Evolutionary conservation across 306 rosid genomes (phyloP).

Genomic region (Quercus agrifolia): DNA sequence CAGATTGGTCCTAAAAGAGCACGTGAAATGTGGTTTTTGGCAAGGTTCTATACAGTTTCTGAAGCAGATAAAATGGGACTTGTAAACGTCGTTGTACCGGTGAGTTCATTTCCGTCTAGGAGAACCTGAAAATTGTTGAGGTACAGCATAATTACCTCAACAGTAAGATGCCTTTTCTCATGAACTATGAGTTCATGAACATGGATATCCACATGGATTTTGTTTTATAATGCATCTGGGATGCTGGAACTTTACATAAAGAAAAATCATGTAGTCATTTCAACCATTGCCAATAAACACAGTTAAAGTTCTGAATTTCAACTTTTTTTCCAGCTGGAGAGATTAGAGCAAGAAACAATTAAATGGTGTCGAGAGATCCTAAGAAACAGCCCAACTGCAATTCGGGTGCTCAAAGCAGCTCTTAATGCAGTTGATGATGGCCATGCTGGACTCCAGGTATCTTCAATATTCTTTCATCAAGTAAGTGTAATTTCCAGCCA

Average conservation of each 20-base stretch:
- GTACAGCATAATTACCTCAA: neutral
- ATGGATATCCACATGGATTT: neutral
- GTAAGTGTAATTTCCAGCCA: neutral
- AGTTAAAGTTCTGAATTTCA: too few species aligned
- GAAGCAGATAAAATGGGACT: conserved; percentile 99
- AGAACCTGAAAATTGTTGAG: neutral
- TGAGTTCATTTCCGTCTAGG: conserved; percentile 31
- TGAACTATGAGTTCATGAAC: neutral
- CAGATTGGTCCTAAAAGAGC: conserved; percentile 96
- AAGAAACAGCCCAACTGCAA: conserved; percentile 88
- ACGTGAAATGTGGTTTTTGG: conserved; percentile 91
- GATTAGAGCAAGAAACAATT: conserved; percentile 76
- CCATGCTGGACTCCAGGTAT: conserved; percentile 89
- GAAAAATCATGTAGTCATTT: neutral
- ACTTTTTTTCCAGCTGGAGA: neutral
- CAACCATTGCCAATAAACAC: neutral
- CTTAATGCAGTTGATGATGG: conserved; percentile 94
- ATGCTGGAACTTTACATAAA: neutral
- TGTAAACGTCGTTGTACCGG: conserved; percentile 77
- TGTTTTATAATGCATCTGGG: neutral
- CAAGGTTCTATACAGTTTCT: conserved; percentile 74
- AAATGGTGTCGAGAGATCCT: conserved; percentile 93
- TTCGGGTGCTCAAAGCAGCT: conserved; percentile 84
- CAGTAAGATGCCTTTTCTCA: neutral
- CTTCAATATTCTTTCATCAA: neutral